phyloP scores from a whole-genome alignment of 2,329 filamentous ascomycete species.

The Cytospora piceae region DNA sequence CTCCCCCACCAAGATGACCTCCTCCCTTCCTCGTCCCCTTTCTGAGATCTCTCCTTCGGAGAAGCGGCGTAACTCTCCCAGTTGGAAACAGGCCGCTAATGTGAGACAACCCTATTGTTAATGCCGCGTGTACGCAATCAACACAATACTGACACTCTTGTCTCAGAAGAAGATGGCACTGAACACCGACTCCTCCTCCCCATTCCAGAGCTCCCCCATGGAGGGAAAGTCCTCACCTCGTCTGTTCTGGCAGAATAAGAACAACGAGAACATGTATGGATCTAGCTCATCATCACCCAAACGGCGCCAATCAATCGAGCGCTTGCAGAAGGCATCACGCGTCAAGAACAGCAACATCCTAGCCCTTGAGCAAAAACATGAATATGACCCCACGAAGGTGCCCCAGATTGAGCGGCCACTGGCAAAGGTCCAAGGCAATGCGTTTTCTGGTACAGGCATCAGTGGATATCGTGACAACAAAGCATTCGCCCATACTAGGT shows the following conservation, averaged over 20 bases:
- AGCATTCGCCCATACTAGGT: constrained; percentile 50
- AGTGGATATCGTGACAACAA: constrained; percentile 56
- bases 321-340: constrained; percentile 88
- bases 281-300: constrained; percentile 69
- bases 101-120: constrained; percentile 49
- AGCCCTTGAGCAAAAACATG: constrained; percentile 86
- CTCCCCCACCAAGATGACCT: constrained; percentile 66
- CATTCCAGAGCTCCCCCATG: constrained; percentile 83
- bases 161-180: constrained; percentile 65
- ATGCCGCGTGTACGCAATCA: constrained; percentile 36
- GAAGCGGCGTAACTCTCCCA: constrained; percentile 88
- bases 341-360: constrained; percentile 99
- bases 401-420: constrained; percentile 82
- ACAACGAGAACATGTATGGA: constrained; percentile 72
- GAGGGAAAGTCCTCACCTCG: constrained; percentile 73
- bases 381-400: constrained; percentile 83
- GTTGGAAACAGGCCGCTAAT: constrained; percentile 78
- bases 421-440: constrained; percentile 74
- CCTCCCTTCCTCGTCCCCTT: constrained; percentile 71
- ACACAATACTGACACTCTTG: constrained; percentile 15
- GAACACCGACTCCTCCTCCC: constrained; percentile 76
- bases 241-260: constrained; percentile 85
- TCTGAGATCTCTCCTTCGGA: constrained; percentile 88
- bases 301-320: constrained; percentile 90
- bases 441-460: constrained; percentile 63